These are phyloP conservation scores for Trichoderma gracile DNA, from an alignment of 2,329 filamentous ascomycete species.

Conservation along the genomic window DNA sequence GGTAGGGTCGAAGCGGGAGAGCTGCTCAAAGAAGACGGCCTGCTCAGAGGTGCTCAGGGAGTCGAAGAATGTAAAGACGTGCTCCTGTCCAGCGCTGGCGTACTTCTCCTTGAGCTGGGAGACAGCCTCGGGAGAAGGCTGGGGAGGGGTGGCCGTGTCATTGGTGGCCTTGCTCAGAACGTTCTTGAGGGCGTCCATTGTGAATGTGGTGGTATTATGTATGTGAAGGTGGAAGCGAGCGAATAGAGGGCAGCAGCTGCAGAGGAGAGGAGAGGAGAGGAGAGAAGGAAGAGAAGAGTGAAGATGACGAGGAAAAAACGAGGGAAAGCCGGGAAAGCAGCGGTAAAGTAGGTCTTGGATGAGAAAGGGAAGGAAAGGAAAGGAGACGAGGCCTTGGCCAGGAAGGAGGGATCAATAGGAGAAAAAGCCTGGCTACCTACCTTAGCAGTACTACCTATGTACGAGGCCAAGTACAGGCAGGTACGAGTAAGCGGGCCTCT, in stretches of 20 bases:
- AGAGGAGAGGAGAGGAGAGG: neutral
- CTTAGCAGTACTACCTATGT: no score
- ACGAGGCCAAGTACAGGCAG: neutral
- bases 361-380: neutral
- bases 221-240: conserved; percentile 4
- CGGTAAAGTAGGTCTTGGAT: conserved; percentile 16
- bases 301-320: conserved; percentile 21
- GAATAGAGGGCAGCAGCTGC: conserved; percentile 2
- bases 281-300: conserved; percentile 20
- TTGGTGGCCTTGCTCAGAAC: conserved; percentile 42
- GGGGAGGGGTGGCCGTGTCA: conserved; percentile 38
- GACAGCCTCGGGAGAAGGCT: conserved; percentile 66
- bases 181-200: conserved; percentile 49
- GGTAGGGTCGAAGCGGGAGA: conserved; percentile 76
- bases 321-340: conserved; percentile 29
- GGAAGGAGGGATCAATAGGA: conserved; percentile 27
- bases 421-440: conserved; percentile 25
- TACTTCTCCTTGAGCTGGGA: conserved; percentile 70
- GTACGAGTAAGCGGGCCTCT: conserved; percentile 2
- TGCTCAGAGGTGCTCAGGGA: conserved; percentile 72
- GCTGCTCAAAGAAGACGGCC: conserved; percentile 75
- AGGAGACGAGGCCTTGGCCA: conserved; percentile 27
- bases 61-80: conserved; percentile 81
- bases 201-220: no score
- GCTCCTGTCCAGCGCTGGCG: conserved; percentile 75